These are phyloP conservation scores for Bipolaris oryzae DNA, from an alignment of 2,329 filamentous ascomycete genomes.

Conservation along the genomic window DNA sequence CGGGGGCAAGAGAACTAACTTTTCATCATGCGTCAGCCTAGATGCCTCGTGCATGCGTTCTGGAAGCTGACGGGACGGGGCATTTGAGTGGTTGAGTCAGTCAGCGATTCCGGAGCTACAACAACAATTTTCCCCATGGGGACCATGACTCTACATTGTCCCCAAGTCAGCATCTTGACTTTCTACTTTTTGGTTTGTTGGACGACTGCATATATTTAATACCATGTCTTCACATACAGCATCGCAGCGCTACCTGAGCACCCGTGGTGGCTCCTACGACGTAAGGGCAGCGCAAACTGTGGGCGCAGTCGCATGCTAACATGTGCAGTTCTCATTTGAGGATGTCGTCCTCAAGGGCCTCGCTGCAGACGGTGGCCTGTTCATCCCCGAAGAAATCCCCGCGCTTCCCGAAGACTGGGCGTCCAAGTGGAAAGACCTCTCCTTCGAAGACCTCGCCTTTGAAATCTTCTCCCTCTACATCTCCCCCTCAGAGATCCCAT, in stretches of 20 bases:
- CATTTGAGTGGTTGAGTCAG: slow-evolving; percentile 25
- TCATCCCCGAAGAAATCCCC: slow-evolving; percentile 84
- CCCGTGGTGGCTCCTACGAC: slow-evolving; percentile 66
- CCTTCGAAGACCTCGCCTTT: slow-evolving; percentile 81
- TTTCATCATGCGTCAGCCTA: neutral
- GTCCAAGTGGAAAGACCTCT: slow-evolving; percentile 74
- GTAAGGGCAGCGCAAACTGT: slow-evolving; percentile 49
- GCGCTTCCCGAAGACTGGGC: slow-evolving; percentile 67
- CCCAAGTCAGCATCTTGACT: slow-evolving; percentile 5
- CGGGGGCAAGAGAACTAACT: neutral
- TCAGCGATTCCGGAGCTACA: slow-evolving; percentile 36
- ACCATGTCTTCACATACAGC: slow-evolving; percentile 55
- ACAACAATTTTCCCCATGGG: slow-evolving; percentile 36
- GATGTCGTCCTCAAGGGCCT: slow-evolving; percentile 89
- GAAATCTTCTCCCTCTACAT: slow-evolving; percentile 89
- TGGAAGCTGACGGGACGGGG: slow-evolving; percentile 13
- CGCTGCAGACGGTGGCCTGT: slow-evolving; percentile 84
- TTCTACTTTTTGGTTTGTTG: slow-evolving; percentile 10
- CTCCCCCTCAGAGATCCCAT: slow-evolving; percentile 79
- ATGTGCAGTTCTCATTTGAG: slow-evolving; percentile 80
- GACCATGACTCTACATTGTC: slow-evolving; percentile 11
- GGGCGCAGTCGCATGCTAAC: slow-evolving; percentile 21
- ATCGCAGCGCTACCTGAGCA: slow-evolving; percentile 68
- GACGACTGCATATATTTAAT: slow-evolving; percentile 13
- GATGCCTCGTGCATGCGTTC: slow-evolving; percentile 11